phyloP scores from a whole-genome alignment of 257 asterid genomes.

The Solanum sparsipilum region DNA sequence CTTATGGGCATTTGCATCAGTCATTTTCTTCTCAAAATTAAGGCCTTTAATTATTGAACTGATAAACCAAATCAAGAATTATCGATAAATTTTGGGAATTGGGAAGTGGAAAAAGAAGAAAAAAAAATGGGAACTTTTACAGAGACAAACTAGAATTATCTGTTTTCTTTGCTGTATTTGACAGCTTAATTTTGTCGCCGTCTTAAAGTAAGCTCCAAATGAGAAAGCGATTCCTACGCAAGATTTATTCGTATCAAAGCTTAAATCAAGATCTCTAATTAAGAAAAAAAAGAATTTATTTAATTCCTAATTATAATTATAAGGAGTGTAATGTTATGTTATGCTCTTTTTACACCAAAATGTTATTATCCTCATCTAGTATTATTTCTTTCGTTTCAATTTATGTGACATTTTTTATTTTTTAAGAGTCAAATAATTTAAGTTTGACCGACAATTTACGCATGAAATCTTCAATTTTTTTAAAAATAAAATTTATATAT shows the following conservation, averaged over 20 bases:
- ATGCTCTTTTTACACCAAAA: neutral
- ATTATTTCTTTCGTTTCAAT: accelerated
- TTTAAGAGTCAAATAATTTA: too few relatives aligned
- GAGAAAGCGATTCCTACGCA: neutral
- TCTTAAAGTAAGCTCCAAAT: neutral
- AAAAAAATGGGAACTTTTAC: neutral
- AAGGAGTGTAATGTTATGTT: neutral
- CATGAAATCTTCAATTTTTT: too few relatives aligned
- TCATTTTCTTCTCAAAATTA: conserved; percentile 14
- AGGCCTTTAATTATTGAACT: neutral
- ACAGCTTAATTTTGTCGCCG: neutral
- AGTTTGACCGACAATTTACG: too few relatives aligned
- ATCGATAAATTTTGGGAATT: neutral
- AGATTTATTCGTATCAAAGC: neutral
- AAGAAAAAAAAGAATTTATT: accelerated
- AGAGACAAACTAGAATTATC: neutral
- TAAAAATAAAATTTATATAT: too few relatives aligned
- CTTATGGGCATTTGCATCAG: conserved; percentile 14
- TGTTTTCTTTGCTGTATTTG: neutral
- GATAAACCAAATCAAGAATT: neutral
- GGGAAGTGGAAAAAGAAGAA: neutral
- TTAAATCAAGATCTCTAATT: neutral
- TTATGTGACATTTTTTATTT: accelerated
- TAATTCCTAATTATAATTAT: too few relatives aligned
- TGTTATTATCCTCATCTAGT: too few relatives aligned